A percentile compares a stretch with the other conserved stretches of the same genome.
Conservation (phyloP, 805 yeast species). For the Pichia scutulata region DNA sequence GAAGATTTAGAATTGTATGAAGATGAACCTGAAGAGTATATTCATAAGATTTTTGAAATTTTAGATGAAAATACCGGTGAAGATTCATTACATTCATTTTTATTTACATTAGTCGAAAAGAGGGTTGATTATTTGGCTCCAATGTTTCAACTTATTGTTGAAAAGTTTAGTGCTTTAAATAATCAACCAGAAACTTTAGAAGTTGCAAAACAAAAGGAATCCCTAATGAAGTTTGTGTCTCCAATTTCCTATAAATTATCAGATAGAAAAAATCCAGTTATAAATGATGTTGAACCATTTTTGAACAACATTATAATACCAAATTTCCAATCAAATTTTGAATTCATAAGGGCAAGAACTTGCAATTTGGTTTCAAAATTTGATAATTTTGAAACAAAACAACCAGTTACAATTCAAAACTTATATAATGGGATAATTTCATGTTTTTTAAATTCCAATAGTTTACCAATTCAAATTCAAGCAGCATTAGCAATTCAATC, state of each 20-base stretch:
- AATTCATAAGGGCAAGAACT: conserved; percentile 70
- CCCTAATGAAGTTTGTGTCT: conserved; percentile 73
- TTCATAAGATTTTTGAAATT: conserved; percentile 65
- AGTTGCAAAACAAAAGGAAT: conserved; percentile 63
- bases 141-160: conserved; percentile 52
- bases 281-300: conserved; percentile 60
- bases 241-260: conserved; percentile 55
- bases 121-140: conserved; percentile 54
- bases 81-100: conserved; percentile 66
- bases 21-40: conserved; percentile 85
- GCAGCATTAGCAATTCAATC: conserved; percentile 84
- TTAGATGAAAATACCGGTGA: conserved; percentile 59
- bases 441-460: conserved; percentile 37
- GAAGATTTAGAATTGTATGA: conserved; percentile 71
- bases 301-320: conserved; percentile 62
- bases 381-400: conserved; percentile 48
- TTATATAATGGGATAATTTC: conserved; percentile 40
- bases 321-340: conserved; percentile 50
- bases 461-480: conserved; percentile 70
- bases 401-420: conserved; percentile 29
- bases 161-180: conserved; percentile 35
- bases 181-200: conserved; percentile 35
- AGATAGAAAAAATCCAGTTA: conserved; percentile 47
- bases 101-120: conserved; percentile 65
- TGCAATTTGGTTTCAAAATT: conserved; percentile 60